Base-by-base conservation (phyloP, 2,329 filamentous ascomycete species). In the Albophoma yamanashiensis region DNA sequence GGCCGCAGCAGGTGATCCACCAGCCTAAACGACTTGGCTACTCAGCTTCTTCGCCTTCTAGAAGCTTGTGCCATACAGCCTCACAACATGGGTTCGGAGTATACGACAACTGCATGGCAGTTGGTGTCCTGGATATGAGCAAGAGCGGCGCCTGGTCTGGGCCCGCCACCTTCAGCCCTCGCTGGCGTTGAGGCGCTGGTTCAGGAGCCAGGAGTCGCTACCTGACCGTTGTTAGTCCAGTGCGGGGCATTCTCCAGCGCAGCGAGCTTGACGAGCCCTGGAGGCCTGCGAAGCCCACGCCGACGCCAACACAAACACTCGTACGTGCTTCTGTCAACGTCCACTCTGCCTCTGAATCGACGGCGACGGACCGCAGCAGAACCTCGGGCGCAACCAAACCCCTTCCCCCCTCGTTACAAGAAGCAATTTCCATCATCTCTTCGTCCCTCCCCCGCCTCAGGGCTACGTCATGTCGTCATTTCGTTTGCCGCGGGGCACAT, bases 401-500 rank as follows among this genome's bases (percentile, higher is more conserved):
- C 50, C 9, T 14, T 53, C 17, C 20, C 2, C 20, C 36, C 17
- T 36, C 31, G 27, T n/a, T 31, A 7, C 9, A 14, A 15, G 20
- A 9, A 11, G 31, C 17, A 14, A 36, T 42, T 43, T 38, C 50
- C 38, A 58, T 58, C 47, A 43, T 43, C 22, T 38, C 27, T 36
- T 14, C 34, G 22, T 40, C 56, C 38, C 40, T 39, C 20, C 42
- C 43, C 56, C 56, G 34, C 56, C n/a, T 31, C 36, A 67, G 63
- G 63, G 63, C 67, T 69, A 67, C 65, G 63, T 64, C 66, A 85
- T 84, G 82, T 73, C 79, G 66, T 76, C 75, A 63, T 72, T 76
- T 62, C 70, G 73, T 61, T 70, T 77, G 64, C 72, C 79, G 70
- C 78, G 78, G 74, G 76, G 77, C 69, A 73, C 73, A 42, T 75